A percentile compares a stretch with the other conserved stretches of the same genome.
Evolutionary conservation across 2,329 filamentous ascomycete species (phyloP).

Genomic region (Fusarium sp.): DNA sequence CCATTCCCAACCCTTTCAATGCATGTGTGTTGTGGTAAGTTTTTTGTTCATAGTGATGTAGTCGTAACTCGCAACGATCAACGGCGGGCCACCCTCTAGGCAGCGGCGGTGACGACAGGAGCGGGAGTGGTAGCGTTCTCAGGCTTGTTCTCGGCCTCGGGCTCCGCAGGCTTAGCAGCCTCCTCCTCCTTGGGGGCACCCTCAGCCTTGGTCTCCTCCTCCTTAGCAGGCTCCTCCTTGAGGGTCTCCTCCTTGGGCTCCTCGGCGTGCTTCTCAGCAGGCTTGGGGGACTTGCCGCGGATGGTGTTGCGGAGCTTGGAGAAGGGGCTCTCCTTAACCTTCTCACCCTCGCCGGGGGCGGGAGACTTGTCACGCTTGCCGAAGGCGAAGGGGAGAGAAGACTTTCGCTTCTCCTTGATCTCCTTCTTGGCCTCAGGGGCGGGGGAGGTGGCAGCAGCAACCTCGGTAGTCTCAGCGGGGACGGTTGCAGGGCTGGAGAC

Average conservation of each 20-base stretch:
- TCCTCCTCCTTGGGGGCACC: slow-evolving; percentile 63
- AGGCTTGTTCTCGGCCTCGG: slow-evolving; percentile 55
- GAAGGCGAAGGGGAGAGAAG: slow-evolving; percentile 78
- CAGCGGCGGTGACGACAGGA: slow-evolving; percentile 62
- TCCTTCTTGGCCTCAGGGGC: slow-evolving; percentile 70
- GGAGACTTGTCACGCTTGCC: slow-evolving; percentile 79
- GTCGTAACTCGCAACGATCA: slow-evolving; percentile 43
- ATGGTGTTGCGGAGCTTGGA: slow-evolving; percentile 70
- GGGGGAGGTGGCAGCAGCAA: slow-evolving; percentile 50
- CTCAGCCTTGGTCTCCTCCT: slow-evolving; percentile 50
- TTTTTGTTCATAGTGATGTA: slow-evolving; percentile 39
- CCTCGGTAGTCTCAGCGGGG: slow-evolving; percentile 60
- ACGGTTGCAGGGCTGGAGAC: slow-evolving; percentile 60
- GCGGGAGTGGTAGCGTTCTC: slow-evolving; percentile 54
- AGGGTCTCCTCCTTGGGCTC: slow-evolving; percentile 47
- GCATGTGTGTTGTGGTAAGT: slow-evolving; percentile 44
- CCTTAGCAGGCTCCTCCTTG: slow-evolving; percentile 52
- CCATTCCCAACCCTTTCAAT: slow-evolving; percentile 59
- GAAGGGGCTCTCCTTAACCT: slow-evolving; percentile 63
- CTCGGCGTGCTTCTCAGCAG: slow-evolving; percentile 50
- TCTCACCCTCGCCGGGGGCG: slow-evolving; percentile 70
- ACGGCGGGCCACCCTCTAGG: slow-evolving; percentile 52
- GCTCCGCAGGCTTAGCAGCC: slow-evolving; percentile 52
- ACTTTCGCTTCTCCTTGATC: slow-evolving; percentile 85
- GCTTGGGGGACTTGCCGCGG: slow-evolving; percentile 58